Percentiles rank a stretch among this genome's conserved stretches.
phyloP scores from a whole-genome alignment of 192 early-diverging fungal species.

The Linnemannia exigua region DNA sequence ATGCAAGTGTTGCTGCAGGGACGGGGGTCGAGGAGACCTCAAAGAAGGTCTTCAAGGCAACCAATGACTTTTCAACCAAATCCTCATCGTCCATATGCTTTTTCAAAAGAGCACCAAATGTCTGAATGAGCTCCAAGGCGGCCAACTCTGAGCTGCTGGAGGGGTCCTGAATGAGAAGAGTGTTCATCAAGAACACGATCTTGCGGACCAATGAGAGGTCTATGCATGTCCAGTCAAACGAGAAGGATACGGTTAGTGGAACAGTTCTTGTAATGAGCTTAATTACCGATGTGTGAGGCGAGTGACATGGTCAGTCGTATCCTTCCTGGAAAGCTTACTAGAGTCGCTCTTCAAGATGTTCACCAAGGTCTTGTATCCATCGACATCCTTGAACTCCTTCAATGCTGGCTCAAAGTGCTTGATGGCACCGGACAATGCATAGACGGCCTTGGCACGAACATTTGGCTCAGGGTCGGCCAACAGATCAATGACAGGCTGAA shows the following conservation, averaged over 20 bases:
- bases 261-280: neutral
- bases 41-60: slow-evolving; percentile 40
- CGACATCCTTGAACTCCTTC: slow-evolving; percentile 65
- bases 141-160: slow-evolving; percentile 57
- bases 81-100: slow-evolving; percentile 63
- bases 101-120: slow-evolving; percentile 58
- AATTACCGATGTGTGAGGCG: neutral
- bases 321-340: slow-evolving; percentile 30
- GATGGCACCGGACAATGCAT: slow-evolving; percentile 78
- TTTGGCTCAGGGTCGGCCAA: slow-evolving; percentile 57
- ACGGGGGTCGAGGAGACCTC: slow-evolving; percentile 18
- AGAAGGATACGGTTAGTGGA: neutral
- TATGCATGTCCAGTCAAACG: slow-evolving; percentile 1
- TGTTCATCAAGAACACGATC: slow-evolving; percentile 73
- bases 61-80: slow-evolving; percentile 63
- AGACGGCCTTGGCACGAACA: slow-evolving; percentile 77
- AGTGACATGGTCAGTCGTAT: neutral
- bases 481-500: slow-evolving; percentile 62
- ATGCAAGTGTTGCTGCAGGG: slow-evolving; percentile 16
- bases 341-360: slow-evolving; percentile 61
- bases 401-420: slow-evolving; percentile 71
- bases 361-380: slow-evolving; percentile 61
- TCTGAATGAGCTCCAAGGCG: slow-evolving; percentile 61
- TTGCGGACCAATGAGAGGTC: slow-evolving; percentile 64
- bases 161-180: slow-evolving; percentile 71